A percentile compares a stretch with the other conserved stretches of the same genome.
Conservation (phyloP, 176 grass and related monocot species). For the Olyra latifolia region DNA sequence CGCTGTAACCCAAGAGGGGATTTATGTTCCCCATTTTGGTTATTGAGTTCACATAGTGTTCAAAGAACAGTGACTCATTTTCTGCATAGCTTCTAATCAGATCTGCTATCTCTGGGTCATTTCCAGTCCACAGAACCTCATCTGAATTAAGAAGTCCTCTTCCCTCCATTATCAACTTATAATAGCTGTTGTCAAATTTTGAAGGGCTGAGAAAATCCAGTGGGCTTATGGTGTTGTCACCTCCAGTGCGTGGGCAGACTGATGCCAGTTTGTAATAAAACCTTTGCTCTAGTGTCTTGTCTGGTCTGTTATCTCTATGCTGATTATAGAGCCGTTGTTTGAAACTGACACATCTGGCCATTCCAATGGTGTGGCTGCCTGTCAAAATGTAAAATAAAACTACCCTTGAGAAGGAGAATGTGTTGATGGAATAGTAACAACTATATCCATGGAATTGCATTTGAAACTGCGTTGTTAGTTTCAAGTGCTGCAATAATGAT, state of each 20-base stretch:
- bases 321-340: constrained; percentile 88
- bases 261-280: constrained; percentile 52
- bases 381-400: constrained; percentile 28
- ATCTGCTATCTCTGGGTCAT: constrained; percentile 43
- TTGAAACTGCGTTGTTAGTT: background rate
- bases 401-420: background rate
- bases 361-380: constrained; percentile 90
- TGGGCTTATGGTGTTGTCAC: constrained; percentile 54
- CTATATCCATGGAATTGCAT: constrained; percentile 2
- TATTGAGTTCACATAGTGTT: constrained; percentile 72
- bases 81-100: constrained; percentile 70
- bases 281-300: constrained; percentile 54
- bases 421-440: background rate
- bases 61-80: constrained; percentile 62
- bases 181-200: constrained; percentile 86
- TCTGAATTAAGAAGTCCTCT: constrained; percentile 82
- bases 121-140: constrained; percentile 70
- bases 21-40: constrained; percentile 70
- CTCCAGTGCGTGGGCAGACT: constrained; percentile 61
- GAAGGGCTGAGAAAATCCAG: constrained; percentile 52
- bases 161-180: constrained; percentile 61
- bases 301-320: constrained; percentile 50
- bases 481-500: background rate
- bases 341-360: constrained; percentile 78
- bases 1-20: constrained; percentile 53